Conservation (phyloP, 108 stramenopile species). For the Cyclotella sp. region DNA sequence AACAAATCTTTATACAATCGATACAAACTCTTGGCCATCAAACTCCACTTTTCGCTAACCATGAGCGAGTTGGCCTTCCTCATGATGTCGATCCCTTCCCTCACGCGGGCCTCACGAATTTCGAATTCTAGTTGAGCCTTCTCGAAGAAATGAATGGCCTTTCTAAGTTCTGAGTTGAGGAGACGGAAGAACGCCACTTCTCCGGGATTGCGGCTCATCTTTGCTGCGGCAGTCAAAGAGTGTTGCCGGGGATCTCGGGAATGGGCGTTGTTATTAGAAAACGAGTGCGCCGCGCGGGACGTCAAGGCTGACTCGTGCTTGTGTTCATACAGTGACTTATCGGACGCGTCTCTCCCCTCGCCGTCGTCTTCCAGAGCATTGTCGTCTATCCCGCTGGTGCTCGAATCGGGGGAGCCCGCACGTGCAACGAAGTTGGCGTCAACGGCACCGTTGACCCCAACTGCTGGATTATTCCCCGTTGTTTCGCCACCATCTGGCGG, state of each 20-base stretch:
- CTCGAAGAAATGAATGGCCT: slow-evolving; percentile 90
- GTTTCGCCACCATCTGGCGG: slow-evolving; percentile 49
- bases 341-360: background rate
- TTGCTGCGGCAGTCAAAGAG: slow-evolving; percentile 22
- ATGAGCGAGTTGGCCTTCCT: slow-evolving; percentile 80
- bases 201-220: slow-evolving; percentile 58
- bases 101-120: slow-evolving; percentile 88
- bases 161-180: slow-evolving; percentile 87
- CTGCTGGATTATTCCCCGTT: background rate
- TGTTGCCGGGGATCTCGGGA: slow-evolving; percentile 6
- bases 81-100: slow-evolving; percentile 84
- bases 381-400: background rate
- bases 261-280: background rate
- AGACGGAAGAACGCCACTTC: slow-evolving; percentile 93
- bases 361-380: background rate
- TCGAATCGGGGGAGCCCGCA: background rate
- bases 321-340: background rate
- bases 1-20: slow-evolving; percentile 93
- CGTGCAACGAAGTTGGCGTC: background rate
- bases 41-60: slow-evolving; percentile 80
- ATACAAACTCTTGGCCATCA: slow-evolving; percentile 91
- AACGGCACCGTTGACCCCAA: background rate
- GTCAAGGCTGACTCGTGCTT: background rate
- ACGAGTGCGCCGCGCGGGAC: background rate
- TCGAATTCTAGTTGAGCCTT: slow-evolving; percentile 74